Conservation (phyloP, 2,329 filamentous ascomycete species). For the Meredithiella fracta region DNA sequence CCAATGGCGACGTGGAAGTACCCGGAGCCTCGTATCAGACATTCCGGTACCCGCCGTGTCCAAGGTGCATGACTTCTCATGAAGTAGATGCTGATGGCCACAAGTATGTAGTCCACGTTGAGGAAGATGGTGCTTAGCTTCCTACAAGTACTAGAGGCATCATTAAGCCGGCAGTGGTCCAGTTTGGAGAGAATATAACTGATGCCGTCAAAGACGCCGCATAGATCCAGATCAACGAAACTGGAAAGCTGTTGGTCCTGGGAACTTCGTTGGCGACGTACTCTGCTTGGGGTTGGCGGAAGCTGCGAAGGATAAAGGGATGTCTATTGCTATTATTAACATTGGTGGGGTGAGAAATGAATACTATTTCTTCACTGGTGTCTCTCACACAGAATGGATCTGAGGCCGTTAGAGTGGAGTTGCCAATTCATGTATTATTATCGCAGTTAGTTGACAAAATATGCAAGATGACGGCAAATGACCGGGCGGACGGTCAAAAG, state of each 20-base stretch:
- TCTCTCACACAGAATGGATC: slow-evolving; percentile 34
- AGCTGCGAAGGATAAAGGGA: slow-evolving; percentile 61
- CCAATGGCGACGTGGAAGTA: slow-evolving; percentile 86
- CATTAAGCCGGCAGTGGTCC: slow-evolving; percentile 81
- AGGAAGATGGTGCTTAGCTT: slow-evolving; percentile 58
- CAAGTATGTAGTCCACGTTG: slow-evolving; percentile 44
- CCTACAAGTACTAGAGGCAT: slow-evolving; percentile 53
- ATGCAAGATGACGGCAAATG: slow-evolving; percentile 8
- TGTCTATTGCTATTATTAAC: slow-evolving; percentile 78
- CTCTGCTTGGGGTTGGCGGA: slow-evolving; percentile 84
- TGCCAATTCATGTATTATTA: slow-evolving; percentile 40
- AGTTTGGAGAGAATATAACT: slow-evolving; percentile 87
- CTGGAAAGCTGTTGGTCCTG: slow-evolving; percentile 59
- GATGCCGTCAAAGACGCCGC: slow-evolving; percentile 53
- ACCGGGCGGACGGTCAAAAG: background rate
- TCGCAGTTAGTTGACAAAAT: slow-evolving; percentile 39
- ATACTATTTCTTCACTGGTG: slow-evolving; percentile 49
- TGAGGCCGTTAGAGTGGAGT: slow-evolving; percentile 38
- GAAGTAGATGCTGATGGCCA: background rate
- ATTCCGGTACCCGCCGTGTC: slow-evolving; percentile 83
- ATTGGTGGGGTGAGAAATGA: slow-evolving; percentile 71
- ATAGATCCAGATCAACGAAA: slow-evolving; percentile 62
- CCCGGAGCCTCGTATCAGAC: slow-evolving; percentile 74
- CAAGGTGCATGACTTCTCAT: slow-evolving; percentile 49
- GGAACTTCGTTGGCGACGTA: slow-evolving; percentile 90